Base-by-base conservation (phyloP, 148 eudicot genomes). In the Diospyros lotus region DNA sequence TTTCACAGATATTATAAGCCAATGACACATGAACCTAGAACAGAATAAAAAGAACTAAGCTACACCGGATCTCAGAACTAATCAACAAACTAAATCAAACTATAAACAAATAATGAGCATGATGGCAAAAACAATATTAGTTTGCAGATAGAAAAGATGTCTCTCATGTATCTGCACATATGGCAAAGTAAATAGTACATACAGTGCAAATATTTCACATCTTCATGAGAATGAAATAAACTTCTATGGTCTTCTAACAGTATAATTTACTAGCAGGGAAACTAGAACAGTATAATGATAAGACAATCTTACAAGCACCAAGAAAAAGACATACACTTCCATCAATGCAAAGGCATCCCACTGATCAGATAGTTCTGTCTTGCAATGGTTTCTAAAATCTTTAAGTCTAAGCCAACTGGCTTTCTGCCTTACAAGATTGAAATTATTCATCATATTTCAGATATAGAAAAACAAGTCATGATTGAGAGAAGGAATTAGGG, bases 331-430 rank as follows among this genome's bases (percentile, higher is more conserved):
- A 77, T 66, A 54, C 4, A 72, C 69, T 82, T 84, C 52, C 63
- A 77, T 61, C 79, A 75, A 64, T 82, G 76, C 3, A 68, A 55
- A 44, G 85, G 79, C 68, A 60, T 40, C 73, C 76, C 84, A 67
- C 74, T 81, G 61, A 51, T 80, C 66, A 41, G 66, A 81, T 82
- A 89, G 71, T 56, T 81, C 86, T 69, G 73, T 78, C 87, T 90
- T 92, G 89, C 78, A 86, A 45, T 81, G 84, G 38, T 88, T 90
- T 77, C 88, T 88, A 72, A 87, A 3, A 55, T 88, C 86, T 58
- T 79, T 90, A 43, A 92, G 76, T 10, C 87, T 58, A n/a, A 63
- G 65, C 69, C 88, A 72, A 73, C 75, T 81, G 40, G 80, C 64
- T 86, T 88, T 84, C 97, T 92, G 94, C 82, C 73, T 72, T 53